Base-by-base conservation (phyloP, 306 rosid genomes). In the Trifolium pratense region DNA sequence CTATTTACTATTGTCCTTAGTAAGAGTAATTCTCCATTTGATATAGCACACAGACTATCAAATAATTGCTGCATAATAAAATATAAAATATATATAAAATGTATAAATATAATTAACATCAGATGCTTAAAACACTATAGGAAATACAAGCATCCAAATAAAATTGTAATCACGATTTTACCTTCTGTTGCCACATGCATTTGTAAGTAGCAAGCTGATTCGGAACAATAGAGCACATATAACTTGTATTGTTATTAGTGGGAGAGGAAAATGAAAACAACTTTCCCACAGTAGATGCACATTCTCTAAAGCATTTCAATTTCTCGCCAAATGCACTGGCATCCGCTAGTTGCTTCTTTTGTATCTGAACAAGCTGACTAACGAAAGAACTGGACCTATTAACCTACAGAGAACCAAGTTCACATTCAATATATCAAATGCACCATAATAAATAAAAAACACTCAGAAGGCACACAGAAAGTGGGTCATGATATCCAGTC, bases 151-250 rank as follows among this genome's bases (percentile, higher is more conserved):
- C 34, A 49, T 31, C 32, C 42, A 77, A 74, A 77, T 56, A 59
- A 51, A 39, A 9, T 39, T 23, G 11, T 59, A 32, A 59, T 59
- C 12, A 23, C 20, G 23, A 58, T 15, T 17, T 68, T 78, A 82
- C 96, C 85, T 94, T 94, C 52, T 94, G 98, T 75, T 89, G 94
- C 98, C 96, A 94, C 92, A 91, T 73, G 89, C 89, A 94, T 66
- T 78, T 83, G 61, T 79, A 81, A 60, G 81, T 82, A 74, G 83
- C 68, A 59, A 78, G 77, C 75, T 83, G 94, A 69, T 84, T 83
- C 49, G 86, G 86, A 79, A 79, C 53, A 51, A 86, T 64, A 56
- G 87, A 79, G 55, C 76, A 76, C 75, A 51, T 81, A 73, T 15
- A 59, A 34, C 60, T 63, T 25, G 34, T 77, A 69, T 48, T 55